Conservation (phyloP, 768 basidiomycete genomes). For the Lactarius hengduanensis region DNA sequence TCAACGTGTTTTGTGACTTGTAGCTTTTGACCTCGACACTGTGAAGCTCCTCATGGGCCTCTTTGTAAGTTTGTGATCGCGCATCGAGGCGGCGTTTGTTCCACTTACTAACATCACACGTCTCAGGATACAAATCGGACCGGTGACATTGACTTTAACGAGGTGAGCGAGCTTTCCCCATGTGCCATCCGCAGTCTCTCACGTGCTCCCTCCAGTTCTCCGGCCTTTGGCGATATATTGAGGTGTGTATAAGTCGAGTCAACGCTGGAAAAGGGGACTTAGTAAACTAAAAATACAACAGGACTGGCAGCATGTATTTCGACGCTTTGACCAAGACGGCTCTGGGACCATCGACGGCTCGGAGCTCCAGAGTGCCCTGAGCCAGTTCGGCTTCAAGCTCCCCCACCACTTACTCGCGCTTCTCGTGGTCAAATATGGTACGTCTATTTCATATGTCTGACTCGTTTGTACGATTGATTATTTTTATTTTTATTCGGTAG, state of each 20-base stretch:
- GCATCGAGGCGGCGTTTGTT: background rate
- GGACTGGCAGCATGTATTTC: slow-evolving; percentile 86
- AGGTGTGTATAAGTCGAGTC: slow-evolving; percentile 38
- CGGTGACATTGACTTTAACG: slow-evolving; percentile 77
- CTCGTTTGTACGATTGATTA: background rate
- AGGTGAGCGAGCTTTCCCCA: slow-evolving; percentile 42
- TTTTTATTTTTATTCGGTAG: slow-evolving; percentile 7
- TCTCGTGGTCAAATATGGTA: slow-evolving; percentile 79
- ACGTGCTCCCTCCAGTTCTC: slow-evolving; percentile 45
- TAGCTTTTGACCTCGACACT: slow-evolving; percentile 86
- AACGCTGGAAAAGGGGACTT: background rate
- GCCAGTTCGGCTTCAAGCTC: slow-evolving; percentile 75
- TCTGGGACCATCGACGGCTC: slow-evolving; percentile 73
- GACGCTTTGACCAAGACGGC: slow-evolving; percentile 75
- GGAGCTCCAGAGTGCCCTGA: slow-evolving; percentile 68
- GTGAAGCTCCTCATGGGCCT: slow-evolving; percentile 81
- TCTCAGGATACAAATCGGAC: slow-evolving; percentile 64
- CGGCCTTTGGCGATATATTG: slow-evolving; percentile 83
- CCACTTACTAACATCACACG: background rate
- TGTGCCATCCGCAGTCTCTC: background rate
- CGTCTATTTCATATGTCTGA: slow-evolving; percentile 1
- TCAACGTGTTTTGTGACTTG: background rate
- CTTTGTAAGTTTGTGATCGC: slow-evolving; percentile 52
- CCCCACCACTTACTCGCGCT: slow-evolving; percentile 61
- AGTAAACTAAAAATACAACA: slow-evolving; percentile 26